Percentiles rank a stretch among this genome's conserved stretches.
phyloP scores from a whole-genome alignment of 2,329 filamentous ascomycete genomes.

The Fusarium nanum region DNA sequence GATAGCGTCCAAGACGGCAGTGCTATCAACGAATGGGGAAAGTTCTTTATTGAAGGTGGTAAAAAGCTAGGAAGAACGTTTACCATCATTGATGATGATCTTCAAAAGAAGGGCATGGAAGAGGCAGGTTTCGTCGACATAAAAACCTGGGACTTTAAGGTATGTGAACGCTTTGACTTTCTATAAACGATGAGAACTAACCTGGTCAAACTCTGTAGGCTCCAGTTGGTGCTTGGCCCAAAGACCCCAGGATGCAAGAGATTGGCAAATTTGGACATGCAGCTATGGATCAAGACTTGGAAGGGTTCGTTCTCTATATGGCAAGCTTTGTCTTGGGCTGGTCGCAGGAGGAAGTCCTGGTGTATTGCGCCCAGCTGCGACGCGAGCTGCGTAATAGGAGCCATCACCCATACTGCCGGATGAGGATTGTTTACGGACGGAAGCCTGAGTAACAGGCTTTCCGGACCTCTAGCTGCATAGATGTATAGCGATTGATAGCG shows the following conservation, averaged over 20 bases:
- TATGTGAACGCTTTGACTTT: neutral
- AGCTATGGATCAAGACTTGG: conserved; percentile 15
- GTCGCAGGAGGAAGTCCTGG: conserved; percentile 15
- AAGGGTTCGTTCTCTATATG: conserved; percentile 17
- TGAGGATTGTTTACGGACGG: conserved; percentile 14
- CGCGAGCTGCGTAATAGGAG: conserved; percentile 3
- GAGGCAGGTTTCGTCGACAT: conserved; percentile 5
- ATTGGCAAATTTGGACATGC: conserved; percentile 10
- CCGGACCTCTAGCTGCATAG: neutral
- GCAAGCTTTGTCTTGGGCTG: conserved; percentile 23
- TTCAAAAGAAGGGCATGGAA: conserved; percentile 4
- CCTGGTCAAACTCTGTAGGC: neutral
- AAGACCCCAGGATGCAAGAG: conserved; percentile 12
- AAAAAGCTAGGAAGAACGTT: conserved; percentile 3
- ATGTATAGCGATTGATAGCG: neutral
- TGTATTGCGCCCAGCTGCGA: conserved; percentile 29
- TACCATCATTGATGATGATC: conserved; percentile 5
- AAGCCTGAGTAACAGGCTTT: conserved; percentile 4
- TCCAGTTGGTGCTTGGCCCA: conserved; percentile 5
- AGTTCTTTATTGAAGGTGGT: conserved; percentile 5
- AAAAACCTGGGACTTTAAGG: conserved; percentile 4
- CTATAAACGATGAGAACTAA: neutral
- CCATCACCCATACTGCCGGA: conserved; percentile 22
- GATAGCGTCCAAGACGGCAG: conserved; percentile 1
- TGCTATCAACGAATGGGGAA: neutral